Base-by-base conservation (phyloP, 441 rosid genomes). In the Lepidium campestre region DNA sequence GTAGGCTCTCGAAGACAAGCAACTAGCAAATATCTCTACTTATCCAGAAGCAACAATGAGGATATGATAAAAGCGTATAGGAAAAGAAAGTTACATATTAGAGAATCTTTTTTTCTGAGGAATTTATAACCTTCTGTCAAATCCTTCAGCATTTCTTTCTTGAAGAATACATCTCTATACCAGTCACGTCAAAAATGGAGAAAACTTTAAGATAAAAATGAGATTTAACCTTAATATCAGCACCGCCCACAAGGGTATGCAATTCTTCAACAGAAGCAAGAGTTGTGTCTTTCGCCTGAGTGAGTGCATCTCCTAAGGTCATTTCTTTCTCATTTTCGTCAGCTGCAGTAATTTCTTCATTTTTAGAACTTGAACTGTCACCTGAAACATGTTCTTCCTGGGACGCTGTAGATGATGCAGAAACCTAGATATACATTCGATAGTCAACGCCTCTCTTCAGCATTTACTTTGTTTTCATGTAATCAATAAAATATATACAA, bases 241-340 rank as follows among this genome's bases (percentile, higher is more conserved):
- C 95, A 72, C 96, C 96, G 1, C 95, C 97, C 40, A 96, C 97
- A 77, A 95, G 98, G 65, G 81, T 86, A 50, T 92, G 97, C 68
- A 95, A 88, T 75, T 95, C 98, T 85, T 95, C 99, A 70, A 95
- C 93, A 72, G 98, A 88, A 75, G 96, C 93, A 80, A 88, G 82
- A 71, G 97, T 75, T 52, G 80, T 62, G 71, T 84, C 93, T 78
- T 92, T 88, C 39, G 82, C 83, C 74, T 82, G 88, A 78, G 80
- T 82, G 76, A 87, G 87, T 47, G 95, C 93, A 80, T 90, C 96
- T 49, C 91, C 89, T 75, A 87, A 77, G 73, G 89, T 88, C 77
- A 86, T 77, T 75, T 74, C 97, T 72, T 86, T 89, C 39, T 86
- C 92, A 70, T 45, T 79, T 81, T 85, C 84, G 52, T 83, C 84